Evolutionary conservation across 768 basidiomycete species (phyloP).

Genomic region (Hebeloma cylindrosporum): DNA sequence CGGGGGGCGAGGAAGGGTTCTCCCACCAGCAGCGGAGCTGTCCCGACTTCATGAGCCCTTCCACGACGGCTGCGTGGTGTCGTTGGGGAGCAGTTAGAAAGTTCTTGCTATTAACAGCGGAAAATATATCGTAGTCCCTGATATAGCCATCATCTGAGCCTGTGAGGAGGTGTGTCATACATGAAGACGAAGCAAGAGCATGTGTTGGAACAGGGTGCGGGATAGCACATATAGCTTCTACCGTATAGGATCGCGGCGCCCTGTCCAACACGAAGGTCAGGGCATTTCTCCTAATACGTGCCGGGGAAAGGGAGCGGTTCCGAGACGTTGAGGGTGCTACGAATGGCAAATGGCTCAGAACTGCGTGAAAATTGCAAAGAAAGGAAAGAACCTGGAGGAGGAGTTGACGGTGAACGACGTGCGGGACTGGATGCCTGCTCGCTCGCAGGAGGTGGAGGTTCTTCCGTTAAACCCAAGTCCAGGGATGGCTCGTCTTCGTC

Average conservation of each 20-base stretch:
- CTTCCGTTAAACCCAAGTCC: slow-evolving; percentile 27
- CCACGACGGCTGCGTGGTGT: slow-evolving; percentile 86
- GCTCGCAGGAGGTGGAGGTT: slow-evolving; percentile 21
- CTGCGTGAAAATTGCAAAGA: neutral
- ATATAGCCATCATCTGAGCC: slow-evolving; percentile 95
- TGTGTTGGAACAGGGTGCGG: slow-evolving; percentile 89
- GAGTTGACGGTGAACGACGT: slow-evolving; percentile 16
- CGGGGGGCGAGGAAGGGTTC: slow-evolving; percentile 48
- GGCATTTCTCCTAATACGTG: slow-evolving; percentile 34
- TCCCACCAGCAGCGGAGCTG: slow-evolving; percentile 92
- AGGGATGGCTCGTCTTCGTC: slow-evolving; percentile 28
- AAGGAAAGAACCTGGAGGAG: slow-evolving; percentile 4
- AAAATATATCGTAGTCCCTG: slow-evolving; percentile 88
- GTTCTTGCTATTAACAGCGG: slow-evolving; percentile 83
- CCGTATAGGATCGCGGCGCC: slow-evolving; percentile 68
- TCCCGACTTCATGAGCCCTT: slow-evolving; percentile 88
- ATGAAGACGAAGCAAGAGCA: slow-evolving; percentile 80
- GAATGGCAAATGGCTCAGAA: neutral
- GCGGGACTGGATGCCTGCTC: slow-evolving; percentile 21
- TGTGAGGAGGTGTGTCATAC: slow-evolving; percentile 86
- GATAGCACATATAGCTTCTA: slow-evolving; percentile 90
- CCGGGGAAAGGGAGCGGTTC: slow-evolving; percentile 33
- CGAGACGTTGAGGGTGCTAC: slow-evolving; percentile 19
- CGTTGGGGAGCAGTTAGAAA: slow-evolving; percentile 87
- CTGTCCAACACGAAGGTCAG: slow-evolving; percentile 47